These are phyloP conservation scores for Ettlia oleoabundans DNA, from an alignment of 139 green algal genomes.

Conservation along the genomic window DNA sequence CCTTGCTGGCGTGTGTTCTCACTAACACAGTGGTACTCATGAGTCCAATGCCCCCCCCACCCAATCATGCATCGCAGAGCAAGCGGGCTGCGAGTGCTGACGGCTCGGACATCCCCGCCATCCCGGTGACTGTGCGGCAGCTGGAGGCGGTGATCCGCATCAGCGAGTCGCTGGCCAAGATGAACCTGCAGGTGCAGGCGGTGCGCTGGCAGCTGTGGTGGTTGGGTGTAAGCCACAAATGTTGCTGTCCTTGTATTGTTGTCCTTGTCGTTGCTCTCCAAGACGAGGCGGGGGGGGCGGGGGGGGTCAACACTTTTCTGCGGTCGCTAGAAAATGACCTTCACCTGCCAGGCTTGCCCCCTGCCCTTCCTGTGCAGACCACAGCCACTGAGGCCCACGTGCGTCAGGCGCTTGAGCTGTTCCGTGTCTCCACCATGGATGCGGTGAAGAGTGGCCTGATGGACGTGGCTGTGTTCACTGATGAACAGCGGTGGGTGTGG, in stretches of 20 bases:
- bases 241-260: too few species aligned
- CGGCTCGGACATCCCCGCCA: slow-evolving; percentile 67
- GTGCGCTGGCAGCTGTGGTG: too few species aligned
- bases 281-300: too few species aligned
- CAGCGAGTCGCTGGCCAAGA: slow-evolving; percentile 91
- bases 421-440: slow-evolving; percentile 84
- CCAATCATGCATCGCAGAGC: slow-evolving; percentile 41
- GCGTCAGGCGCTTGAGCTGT: slow-evolving; percentile 83
- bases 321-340: too few species aligned
- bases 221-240: too few species aligned
- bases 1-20: too few species aligned
- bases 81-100: slow-evolving; percentile 45
- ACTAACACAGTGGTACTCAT: neutral
- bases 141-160: slow-evolving; percentile 97
- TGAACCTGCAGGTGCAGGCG: too few species aligned
- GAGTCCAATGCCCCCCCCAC: neutral
- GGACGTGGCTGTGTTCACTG: slow-evolving; percentile 70
- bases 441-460: slow-evolving; percentile 72
- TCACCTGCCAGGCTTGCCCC: too few species aligned
- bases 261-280: too few species aligned
- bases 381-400: slow-evolving; percentile 81
- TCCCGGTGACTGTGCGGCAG: slow-evolving; percentile 97
- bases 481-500: slow-evolving; percentile 69
- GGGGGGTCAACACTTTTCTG: too few species aligned
- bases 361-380: too few species aligned